Conservation (phyloP, 352 stramenopile species). For the Globisporangium apiculatum region DNA sequence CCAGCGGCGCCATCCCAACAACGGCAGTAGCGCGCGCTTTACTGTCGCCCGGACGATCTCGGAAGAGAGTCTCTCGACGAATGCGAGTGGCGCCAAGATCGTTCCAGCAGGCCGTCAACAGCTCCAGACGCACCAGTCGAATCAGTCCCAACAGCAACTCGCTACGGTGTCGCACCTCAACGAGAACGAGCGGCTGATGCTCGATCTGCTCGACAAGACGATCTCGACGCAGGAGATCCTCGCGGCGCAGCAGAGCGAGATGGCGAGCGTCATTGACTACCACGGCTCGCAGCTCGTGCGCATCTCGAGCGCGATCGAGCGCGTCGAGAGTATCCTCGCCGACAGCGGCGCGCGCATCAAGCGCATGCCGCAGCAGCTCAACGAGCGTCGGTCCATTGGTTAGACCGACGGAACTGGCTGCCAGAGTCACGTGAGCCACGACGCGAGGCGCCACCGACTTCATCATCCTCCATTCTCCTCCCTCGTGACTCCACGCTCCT, state of each 20-base stretch:
- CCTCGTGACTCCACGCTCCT: too few species aligned
- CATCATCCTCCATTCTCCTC: too few species aligned
- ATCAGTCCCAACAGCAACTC: slow-evolving; percentile 17
- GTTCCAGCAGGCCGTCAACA: slow-evolving; percentile 15
- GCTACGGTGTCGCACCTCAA: slow-evolving; percentile 33
- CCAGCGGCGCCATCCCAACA: neutral
- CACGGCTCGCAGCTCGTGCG: slow-evolving; percentile 55
- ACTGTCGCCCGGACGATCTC: slow-evolving; percentile 13
- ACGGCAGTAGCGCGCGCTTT: slow-evolving; percentile 4
- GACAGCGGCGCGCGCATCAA: slow-evolving; percentile 30
- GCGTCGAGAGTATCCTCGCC: slow-evolving; percentile 55
- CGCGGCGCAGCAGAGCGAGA: slow-evolving; percentile 64
- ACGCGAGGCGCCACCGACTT: too few species aligned
- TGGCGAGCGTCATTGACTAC: slow-evolving; percentile 57
- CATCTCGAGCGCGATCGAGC: slow-evolving; percentile 63
- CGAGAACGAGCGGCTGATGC: slow-evolving; percentile 61
- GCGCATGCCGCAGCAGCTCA: slow-evolving; percentile 10
- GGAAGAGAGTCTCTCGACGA: slow-evolving; percentile 14
- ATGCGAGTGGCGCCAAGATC: slow-evolving; percentile 16
- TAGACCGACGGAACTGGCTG: too few species aligned
- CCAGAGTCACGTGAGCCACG: too few species aligned
- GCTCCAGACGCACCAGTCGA: slow-evolving; percentile 10
- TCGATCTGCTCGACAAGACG: slow-evolving; percentile 70
- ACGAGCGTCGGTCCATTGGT: neutral
- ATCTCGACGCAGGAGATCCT: slow-evolving; percentile 75